These are phyloP conservation scores for Monilinia fructigena DNA, from an alignment of 2,329 filamentous ascomycete genomes.

Conservation along the genomic window DNA sequence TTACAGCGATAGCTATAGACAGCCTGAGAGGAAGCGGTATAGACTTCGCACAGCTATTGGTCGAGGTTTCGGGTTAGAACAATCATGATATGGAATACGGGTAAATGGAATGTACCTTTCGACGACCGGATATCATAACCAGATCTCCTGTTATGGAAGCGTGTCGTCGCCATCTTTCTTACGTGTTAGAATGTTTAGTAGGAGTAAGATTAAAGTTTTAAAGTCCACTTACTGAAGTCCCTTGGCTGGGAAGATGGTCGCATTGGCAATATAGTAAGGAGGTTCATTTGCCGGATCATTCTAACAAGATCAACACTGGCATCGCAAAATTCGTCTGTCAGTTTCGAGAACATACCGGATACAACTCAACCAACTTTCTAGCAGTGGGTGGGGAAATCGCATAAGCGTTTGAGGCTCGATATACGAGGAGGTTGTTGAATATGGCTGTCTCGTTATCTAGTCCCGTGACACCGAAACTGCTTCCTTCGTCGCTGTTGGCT, in stretches of 20 bases:
- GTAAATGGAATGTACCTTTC: slow-evolving; percentile 32
- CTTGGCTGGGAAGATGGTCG: slow-evolving; percentile 37
- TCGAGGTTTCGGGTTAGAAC: not conserved
- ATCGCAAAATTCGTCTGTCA: not conserved
- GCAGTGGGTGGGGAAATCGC: slow-evolving; percentile 47
- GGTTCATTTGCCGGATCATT: slow-evolving; percentile 49
- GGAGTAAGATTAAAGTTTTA: no score
- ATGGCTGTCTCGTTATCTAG: slow-evolving; percentile 47
- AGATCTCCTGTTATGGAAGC: slow-evolving; percentile 49
- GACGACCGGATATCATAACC: slow-evolving; percentile 49
- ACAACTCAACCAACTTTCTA: slow-evolving; percentile 47
- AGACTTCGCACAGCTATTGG: slow-evolving; percentile 45
- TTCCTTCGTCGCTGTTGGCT: slow-evolving; percentile 51
- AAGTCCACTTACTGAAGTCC: slow-evolving; percentile 39
- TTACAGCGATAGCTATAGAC: slow-evolving; percentile 50
- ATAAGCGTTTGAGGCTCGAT: slow-evolving; percentile 44
- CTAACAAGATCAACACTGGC: not conserved
- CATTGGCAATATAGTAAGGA: slow-evolving; percentile 44
- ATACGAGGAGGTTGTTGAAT: slow-evolving; percentile 44
- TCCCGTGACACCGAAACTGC: slow-evolving; percentile 44
- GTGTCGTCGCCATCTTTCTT: slow-evolving; percentile 44
- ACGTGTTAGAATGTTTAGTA: not conserved
- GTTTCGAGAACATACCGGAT: slow-evolving; percentile 38
- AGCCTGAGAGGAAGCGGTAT: slow-evolving; percentile 38
- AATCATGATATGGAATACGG: not conserved